phyloP scores from a whole-genome alignment of 1,284 basidiomycete genomes.

The Rhodofomes roseus region DNA sequence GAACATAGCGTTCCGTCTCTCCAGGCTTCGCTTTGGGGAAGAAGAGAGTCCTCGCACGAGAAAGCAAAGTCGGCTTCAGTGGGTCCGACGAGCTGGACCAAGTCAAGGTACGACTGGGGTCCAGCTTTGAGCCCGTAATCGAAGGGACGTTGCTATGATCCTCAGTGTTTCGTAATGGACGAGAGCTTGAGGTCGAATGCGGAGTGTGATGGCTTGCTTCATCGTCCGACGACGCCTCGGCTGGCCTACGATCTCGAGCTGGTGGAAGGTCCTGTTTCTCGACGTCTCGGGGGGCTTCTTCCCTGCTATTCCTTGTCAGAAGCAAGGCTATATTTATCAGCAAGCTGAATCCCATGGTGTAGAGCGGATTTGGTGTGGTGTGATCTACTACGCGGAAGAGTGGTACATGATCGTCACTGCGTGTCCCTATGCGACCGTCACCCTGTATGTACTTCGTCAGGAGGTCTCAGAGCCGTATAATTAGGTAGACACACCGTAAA shows the following conservation, averaged over 20 bases:
- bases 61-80: conserved; percentile 6
- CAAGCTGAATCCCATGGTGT: not conserved
- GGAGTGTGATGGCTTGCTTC: not conserved
- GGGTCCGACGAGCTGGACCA: not conserved
- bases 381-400: too few relatives aligned
- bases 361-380: too few relatives aligned
- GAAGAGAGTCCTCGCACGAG: conserved; percentile 22
- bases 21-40: conserved; percentile 21
- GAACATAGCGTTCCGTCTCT: conserved; percentile 23
- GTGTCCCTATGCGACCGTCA: too few relatives aligned
- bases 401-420: too few relatives aligned
- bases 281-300: not conserved
- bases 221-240: not conserved
- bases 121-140: not conserved
- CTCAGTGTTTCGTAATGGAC: not conserved
- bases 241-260: not conserved
- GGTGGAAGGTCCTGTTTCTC: not conserved
- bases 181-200: not conserved
- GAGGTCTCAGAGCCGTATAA: too few relatives aligned
- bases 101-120: not conserved
- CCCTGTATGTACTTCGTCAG: too few relatives aligned
- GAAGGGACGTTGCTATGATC: not conserved
- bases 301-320: not conserved
- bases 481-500: too few relatives aligned
- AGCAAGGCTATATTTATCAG: not conserved